A percentile compares a stretch with the other conserved stretches of the same genome.
phyloP scores from a whole-genome alignment of 1,284 basidiomycete species.

The Tremellales sp. region DNA sequence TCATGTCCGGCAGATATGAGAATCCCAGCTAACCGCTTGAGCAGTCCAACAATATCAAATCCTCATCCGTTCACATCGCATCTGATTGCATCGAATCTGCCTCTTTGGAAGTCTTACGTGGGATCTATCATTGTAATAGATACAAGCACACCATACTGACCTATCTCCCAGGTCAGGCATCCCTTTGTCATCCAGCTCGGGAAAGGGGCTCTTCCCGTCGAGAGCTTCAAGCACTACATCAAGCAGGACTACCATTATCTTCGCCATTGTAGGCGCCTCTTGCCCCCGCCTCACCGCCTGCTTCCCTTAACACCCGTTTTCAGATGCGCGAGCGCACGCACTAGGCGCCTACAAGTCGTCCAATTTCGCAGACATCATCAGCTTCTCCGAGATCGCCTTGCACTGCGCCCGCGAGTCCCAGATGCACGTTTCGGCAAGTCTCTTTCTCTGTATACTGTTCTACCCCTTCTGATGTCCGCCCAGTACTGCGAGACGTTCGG shows the following conservation, averaged over 20 bases:
- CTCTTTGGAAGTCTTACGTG: slow-evolving; percentile 70
- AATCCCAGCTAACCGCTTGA: slow-evolving; percentile 2
- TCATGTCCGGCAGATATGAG: not conserved
- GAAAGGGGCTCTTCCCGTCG: slow-evolving; percentile 61
- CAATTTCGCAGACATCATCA: slow-evolving; percentile 61
- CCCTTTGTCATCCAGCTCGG: slow-evolving; percentile 75
- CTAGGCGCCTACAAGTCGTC: slow-evolving; percentile 74
- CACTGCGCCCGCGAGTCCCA: slow-evolving; percentile 65
- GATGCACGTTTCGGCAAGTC: slow-evolving; percentile 60
- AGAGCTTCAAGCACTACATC: slow-evolving; percentile 80
- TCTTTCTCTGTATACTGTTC: not conserved
- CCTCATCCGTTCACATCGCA: slow-evolving; percentile 67
- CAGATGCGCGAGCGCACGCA: slow-evolving; percentile 53
- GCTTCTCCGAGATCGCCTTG: slow-evolving; percentile 63
- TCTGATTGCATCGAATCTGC: slow-evolving; percentile 59
- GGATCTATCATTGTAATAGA: not conserved
- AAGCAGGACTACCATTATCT: slow-evolving; percentile 57
- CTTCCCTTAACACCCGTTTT: not conserved
- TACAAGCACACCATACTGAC: not conserved
- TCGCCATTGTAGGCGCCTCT: slow-evolving; percentile 41
- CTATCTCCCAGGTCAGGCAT: slow-evolving; percentile 55
- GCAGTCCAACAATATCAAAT: slow-evolving; percentile 58
- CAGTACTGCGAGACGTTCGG: slow-evolving; percentile 68
- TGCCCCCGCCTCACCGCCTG: not conserved
- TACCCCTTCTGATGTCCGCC: not conserved